Evolutionary conservation across 768 basidiomycete species (phyloP), one percentile per base, ranked within the genome.

Genomic region (Tulasnella sp.): DNA sequence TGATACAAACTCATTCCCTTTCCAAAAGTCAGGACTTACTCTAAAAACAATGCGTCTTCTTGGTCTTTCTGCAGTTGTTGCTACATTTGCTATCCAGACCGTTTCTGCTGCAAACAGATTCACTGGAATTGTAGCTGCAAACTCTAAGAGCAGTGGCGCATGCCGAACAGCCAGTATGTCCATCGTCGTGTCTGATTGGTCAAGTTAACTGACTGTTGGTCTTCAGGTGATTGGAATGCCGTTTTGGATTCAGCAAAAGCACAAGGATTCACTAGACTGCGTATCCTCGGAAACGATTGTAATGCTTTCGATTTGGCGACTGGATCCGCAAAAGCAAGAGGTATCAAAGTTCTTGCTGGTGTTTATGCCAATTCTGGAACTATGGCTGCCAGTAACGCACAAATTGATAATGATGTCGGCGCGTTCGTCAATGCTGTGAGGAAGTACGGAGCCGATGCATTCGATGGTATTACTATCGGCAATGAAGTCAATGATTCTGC

Each of bases 401-500:
- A 25, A 27, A 16, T 48, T 53, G 29, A 33, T 27, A 51, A 51
- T 45, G 48, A 51, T 31, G 48, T 51, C 15, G 27, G 34, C n/a
- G 24, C 37, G 22, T 51, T 51, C 44, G 45, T 51, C 16, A 33
- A 25, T 15, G 48, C 48, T 19, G 22, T 40, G 45, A 47, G 29
- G 19, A 51, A 51, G 34, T 51, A 51, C 24, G 48, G 48, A 6
- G 46, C 15, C 15, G 48, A 22, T n/a, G 19, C 20, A n/a, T 51
- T 40, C 44, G 22, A 27, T 12, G 48, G 48, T 51, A 12, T 48
- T 16, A 20, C 47, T 32, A 16, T 28, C 19, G 32, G 48, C 15
- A 51, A 51, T 45, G 48, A 51, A 24, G 48, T 51, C 10, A 47
- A 47, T 20, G 48, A 51, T 20, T 48, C 45, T 24, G 48, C 43